These are phyloP conservation scores for Cladosporium sp. DNA, from an alignment of 2,329 filamentous ascomycete genomes.

Conservation along the genomic window DNA sequence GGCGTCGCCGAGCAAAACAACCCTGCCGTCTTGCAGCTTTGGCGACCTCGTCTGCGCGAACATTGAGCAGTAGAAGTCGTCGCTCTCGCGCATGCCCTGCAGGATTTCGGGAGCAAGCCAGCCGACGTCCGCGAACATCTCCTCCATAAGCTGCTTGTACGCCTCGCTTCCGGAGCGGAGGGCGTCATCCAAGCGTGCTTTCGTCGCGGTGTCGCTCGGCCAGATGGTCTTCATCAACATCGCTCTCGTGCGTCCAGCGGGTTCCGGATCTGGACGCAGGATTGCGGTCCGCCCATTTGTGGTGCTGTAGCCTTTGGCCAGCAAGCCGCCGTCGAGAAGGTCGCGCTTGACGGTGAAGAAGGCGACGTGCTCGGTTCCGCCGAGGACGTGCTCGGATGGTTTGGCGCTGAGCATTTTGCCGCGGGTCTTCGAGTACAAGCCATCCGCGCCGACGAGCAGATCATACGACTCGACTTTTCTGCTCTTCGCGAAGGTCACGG, in stretches of 20 bases:
- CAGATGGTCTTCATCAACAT: conserved; percentile 17
- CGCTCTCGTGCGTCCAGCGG: conserved; percentile 14
- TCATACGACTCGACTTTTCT: conserved; percentile 16
- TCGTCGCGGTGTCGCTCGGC: conserved; percentile 19
- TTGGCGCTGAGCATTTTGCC: conserved; percentile 17
- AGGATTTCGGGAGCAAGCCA: conserved; percentile 33
- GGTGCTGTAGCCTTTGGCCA: conserved; percentile 18
- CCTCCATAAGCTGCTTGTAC: conserved; percentile 19
- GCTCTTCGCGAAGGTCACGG: conserved; percentile 14
- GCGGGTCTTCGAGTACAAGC: conserved; percentile 17
- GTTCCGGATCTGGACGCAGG: conserved; percentile 21
- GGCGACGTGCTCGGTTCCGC: conserved; percentile 29
- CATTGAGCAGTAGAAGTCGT: conserved; percentile 23
- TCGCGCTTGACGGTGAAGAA: conserved; percentile 38
- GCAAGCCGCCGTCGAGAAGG: conserved; percentile 17
- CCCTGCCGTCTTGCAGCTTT: conserved; percentile 28
- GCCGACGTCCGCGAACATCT: conserved; percentile 21
- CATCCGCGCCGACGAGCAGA: conserved; percentile 23
- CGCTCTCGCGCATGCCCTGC: conserved; percentile 27
- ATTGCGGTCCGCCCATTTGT: conserved; percentile 16
- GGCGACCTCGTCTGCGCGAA: conserved; percentile 27
- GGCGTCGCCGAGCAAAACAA: conserved; percentile 24
- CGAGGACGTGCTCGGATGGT: conserved; percentile 18
- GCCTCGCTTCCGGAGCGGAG: conserved; percentile 22
- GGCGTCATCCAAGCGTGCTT: conserved; percentile 25